Conservation (phyloP, 208 protist species). For the Jaenimonas drosophilae region DNA sequence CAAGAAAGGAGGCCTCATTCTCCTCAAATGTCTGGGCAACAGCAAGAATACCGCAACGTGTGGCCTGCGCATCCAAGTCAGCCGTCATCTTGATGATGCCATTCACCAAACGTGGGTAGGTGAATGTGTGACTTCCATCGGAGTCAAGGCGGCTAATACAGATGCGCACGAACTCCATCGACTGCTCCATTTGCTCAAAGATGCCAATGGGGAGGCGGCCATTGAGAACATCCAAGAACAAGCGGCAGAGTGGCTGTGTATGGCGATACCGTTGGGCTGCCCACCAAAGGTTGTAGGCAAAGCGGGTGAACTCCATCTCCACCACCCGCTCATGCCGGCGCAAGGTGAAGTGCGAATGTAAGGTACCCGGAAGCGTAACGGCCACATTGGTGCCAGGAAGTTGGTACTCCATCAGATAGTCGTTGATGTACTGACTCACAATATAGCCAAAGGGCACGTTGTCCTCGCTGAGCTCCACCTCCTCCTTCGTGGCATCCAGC, state of each 20-base stretch:
- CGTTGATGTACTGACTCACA: constrained; percentile 26
- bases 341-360: constrained; percentile 15
- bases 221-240: constrained; percentile 49
- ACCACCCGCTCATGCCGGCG: constrained; percentile 14
- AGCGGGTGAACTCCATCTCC: constrained; percentile 51
- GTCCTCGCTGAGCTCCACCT: constrained; percentile 26
- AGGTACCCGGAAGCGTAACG: constrained; percentile 21
- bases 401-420: constrained; percentile 21
- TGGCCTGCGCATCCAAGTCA: constrained; percentile 36
- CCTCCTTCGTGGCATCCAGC: constrained; percentile 39
- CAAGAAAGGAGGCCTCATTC: constrained; percentile 28
- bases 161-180: constrained; percentile 19
- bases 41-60: constrained; percentile 29
- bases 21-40: constrained; percentile 50
- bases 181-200: constrained; percentile 19
- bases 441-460: constrained; percentile 60
- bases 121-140: constrained; percentile 34
- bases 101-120: constrained; percentile 34
- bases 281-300: constrained; percentile 73
- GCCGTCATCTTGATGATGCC: constrained; percentile 28
- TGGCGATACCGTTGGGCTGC: constrained; percentile 32
- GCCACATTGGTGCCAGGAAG: constrained; percentile 15
- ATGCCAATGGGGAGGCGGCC: constrained; percentile 30
- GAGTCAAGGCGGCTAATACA: constrained; percentile 23
- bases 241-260: constrained; percentile 50